These are phyloP conservation scores for Cyberlindnera japonica DNA, from an alignment of 805 yeast species.

Conservation along the genomic window DNA sequence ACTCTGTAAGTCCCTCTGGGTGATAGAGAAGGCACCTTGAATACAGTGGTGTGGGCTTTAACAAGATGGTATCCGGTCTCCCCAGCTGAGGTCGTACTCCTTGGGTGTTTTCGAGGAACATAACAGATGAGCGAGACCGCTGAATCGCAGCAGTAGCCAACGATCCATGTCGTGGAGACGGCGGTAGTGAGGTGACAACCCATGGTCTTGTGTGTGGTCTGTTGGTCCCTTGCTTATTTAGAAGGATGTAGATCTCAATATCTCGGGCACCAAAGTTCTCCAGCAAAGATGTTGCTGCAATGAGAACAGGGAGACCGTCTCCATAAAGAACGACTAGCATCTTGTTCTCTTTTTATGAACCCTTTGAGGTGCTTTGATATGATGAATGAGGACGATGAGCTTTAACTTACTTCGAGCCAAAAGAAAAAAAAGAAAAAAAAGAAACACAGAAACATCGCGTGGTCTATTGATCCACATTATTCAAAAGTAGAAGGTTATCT, in stretches of 20 bases:
- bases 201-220: slow-evolving; percentile 5
- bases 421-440: too few species aligned
- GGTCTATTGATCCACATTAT: too few species aligned
- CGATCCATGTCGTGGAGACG: neutral
- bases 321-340: slow-evolving; percentile 2
- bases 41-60: slow-evolving; percentile 7
- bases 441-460: too few species aligned
- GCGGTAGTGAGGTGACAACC: slow-evolving; percentile 4
- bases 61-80: neutral
- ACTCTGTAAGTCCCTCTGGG: slow-evolving; percentile 6
- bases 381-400: too few species aligned
- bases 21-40: slow-evolving; percentile 6
- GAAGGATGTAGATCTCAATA: neutral
- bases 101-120: slow-evolving; percentile 7
- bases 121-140: slow-evolving; percentile 7
- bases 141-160: slow-evolving; percentile 6
- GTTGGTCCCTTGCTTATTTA: neutral
- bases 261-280: neutral
- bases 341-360: too few species aligned
- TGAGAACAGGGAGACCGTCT: slow-evolving; percentile 4
- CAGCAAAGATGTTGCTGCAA: neutral
- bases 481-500: too few species aligned
- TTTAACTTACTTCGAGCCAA: too few species aligned
- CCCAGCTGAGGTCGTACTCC: neutral
- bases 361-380: too few species aligned